Evolutionary conservation across 2,329 filamentous ascomycete species (phyloP).

Genomic region (Pleomassaria siparia): DNA sequence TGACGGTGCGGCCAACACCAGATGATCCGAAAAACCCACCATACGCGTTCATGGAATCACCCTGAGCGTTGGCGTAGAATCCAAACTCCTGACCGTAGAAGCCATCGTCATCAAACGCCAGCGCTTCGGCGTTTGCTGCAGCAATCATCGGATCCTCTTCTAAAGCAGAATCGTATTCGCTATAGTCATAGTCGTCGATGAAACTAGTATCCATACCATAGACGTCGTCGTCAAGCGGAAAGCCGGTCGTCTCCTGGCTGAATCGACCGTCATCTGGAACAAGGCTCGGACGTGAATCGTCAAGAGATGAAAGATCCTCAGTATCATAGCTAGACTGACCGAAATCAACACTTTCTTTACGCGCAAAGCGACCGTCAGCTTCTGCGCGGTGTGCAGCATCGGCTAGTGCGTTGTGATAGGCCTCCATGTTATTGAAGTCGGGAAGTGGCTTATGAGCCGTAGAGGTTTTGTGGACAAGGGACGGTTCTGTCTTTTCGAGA

Average conservation of each 20-base stretch:
- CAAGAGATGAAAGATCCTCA: conserved; percentile 35
- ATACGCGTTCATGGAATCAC: conserved; percentile 64
- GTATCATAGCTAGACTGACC: conserved; percentile 31
- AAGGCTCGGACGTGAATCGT: conserved; percentile 46
- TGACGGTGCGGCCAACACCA: conserved; percentile 66
- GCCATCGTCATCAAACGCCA: conserved; percentile 89
- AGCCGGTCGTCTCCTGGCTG: conserved; percentile 48
- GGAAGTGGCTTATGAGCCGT: conserved; percentile 33
- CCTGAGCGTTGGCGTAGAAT: conserved; percentile 72
- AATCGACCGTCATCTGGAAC: conserved; percentile 54
- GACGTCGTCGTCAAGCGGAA: conserved; percentile 36
- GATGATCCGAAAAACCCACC: conserved; percentile 88
- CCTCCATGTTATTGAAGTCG: conserved; percentile 58
- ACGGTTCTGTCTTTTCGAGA: conserved; percentile 44
- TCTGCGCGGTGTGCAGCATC: conserved; percentile 78
- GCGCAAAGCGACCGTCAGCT: conserved; percentile 72
- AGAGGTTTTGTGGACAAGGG: conserved; percentile 54
- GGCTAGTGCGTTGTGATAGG: conserved; percentile 82
- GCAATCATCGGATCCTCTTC: conserved; percentile 87
- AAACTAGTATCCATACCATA: conserved; percentile 42
- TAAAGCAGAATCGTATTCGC: conserved; percentile 49
- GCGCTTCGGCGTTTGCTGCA: conserved; percentile 88
- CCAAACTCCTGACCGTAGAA: conserved; percentile 97
- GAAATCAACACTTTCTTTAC: conserved; percentile 54
- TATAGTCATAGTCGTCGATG: conserved; percentile 58